Base-by-base conservation (phyloP, 768 basidiomycete genomes). In the Trametes elegans region DNA sequence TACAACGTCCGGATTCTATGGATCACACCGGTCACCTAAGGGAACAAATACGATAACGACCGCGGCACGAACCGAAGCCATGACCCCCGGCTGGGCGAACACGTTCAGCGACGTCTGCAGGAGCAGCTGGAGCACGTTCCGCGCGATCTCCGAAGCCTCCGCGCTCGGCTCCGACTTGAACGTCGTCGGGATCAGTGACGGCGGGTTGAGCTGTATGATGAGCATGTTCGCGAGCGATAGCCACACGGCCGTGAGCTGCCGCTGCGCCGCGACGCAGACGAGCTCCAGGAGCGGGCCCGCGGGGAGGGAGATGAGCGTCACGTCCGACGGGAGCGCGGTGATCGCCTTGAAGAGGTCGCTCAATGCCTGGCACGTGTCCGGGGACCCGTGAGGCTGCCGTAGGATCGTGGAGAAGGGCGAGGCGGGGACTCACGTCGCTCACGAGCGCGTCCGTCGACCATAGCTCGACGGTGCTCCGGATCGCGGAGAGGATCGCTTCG, bases 1-100 rank as follows among this genome's bases (percentile, higher is more conserved):
- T 14, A 93, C 90, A 24, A 96, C 82, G 67, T 96, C 94, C 0
- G 94, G 93, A 65, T 96, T 92, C 92, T 96, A 29, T 24, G 23
- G 26, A 13, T 32, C 16, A 10, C 21, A 28, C 1, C n/a, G n/a
- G 2, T 43, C 21, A 24, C 29, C 19, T 5, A 5, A 19, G 13
- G 14, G 31, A 4, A 10, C 13, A 14, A 8, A 13, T 24, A 8
- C n/a, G n/a, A n/a, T 18, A n/a, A 42, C 2, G 5, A 29, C 6
- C 19, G 26, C 5, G 18, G 19, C 14, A 72, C 85, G 56, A 63
- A 92, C 90, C 56, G 74, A 75, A 64, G 84, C 83, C 87, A 92
- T 88, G 8, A 79, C 82, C 1, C 83, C 83, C 0, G 79, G 77
- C 50, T 78, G 72, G 0, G 80, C 73, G 27, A 93, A 71, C 35